A percentile compares a stretch with the other conserved stretches of the same genome.
Evolutionary conservation across 2,329 filamentous ascomycete genomes (phyloP).

Genomic region (Fusarium foetens): DNA sequence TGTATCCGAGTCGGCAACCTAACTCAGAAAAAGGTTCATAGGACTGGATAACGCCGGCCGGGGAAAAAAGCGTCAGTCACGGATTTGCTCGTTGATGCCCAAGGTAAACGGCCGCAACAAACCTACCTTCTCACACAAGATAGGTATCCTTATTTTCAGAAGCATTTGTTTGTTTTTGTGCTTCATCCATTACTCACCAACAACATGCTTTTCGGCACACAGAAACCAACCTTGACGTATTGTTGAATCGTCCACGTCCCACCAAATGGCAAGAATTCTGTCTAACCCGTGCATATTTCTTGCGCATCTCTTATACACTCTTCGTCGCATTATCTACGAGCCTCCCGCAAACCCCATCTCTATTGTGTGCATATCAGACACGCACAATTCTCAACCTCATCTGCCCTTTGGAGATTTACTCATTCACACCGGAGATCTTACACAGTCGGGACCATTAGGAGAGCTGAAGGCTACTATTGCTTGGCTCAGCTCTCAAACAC

Average conservation of each 20-base stretch:
- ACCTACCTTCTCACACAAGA: not conserved
- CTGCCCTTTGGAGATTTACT: conserved; percentile 57
- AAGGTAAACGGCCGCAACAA: not conserved
- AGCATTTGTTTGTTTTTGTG: not conserved
- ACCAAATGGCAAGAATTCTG: conserved; percentile 15
- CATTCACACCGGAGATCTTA: conserved; percentile 61
- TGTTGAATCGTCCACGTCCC: conserved; percentile 14
- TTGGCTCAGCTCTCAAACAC: conserved; percentile 55
- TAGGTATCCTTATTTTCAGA: not conserved
- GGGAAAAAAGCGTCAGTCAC: not conserved
- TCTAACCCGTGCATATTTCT: conserved; percentile 3
- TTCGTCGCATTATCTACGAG: not conserved
- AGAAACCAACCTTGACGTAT: not conserved
- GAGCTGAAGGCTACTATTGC: conserved; percentile 53
- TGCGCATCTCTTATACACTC: conserved; percentile 6
- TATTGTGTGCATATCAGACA: conserved; percentile 58
- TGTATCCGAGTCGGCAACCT: too few species aligned
- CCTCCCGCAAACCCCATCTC: conserved; percentile 22
- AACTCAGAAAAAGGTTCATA: too few species aligned
- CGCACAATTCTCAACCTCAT: conserved; percentile 52
- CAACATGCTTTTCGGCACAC: conserved; percentile 4
- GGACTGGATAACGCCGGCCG: not conserved
- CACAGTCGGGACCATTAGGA: conserved; percentile 53
- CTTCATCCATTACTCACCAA: not conserved
- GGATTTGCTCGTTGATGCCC: not conserved